A percentile compares a stretch with the other conserved stretches of the same genome.
These are phyloP conservation scores for Alternaria sp. DNA, from an alignment of 2,329 filamentous ascomycete genomes.

Conservation along the genomic window DNA sequence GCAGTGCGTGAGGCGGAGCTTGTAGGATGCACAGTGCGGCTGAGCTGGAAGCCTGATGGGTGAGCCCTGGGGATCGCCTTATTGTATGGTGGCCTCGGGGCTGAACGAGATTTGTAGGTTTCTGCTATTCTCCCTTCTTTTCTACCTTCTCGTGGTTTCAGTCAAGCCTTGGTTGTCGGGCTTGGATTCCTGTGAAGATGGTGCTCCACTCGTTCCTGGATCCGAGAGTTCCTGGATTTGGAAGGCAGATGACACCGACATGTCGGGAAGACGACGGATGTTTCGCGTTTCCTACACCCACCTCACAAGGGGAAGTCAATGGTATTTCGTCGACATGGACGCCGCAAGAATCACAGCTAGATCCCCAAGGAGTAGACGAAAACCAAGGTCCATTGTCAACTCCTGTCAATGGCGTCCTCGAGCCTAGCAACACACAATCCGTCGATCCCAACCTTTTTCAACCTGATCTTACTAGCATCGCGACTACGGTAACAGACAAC, in stretches of 20 bases:
- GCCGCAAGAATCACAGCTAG: not conserved
- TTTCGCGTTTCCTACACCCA: not conserved
- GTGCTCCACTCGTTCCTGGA: too few species aligned
- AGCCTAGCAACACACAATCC: not conserved
- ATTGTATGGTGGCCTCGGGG: constrained; percentile 5
- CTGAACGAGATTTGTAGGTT: not conserved
- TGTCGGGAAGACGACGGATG: not conserved
- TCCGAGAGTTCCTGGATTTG: not conserved
- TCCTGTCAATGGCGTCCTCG: too few species aligned
- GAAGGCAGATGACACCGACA: not conserved
- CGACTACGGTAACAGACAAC: not conserved
- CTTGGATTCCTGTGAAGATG: not conserved
- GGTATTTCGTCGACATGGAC: not conserved
- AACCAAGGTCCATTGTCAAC: too few species aligned
- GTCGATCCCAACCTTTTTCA: not conserved
- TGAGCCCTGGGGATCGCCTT: not conserved
- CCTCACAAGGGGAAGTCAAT: not conserved
- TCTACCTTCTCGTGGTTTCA: not conserved
- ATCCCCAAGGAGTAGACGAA: not conserved
- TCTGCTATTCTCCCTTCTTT: not conserved
- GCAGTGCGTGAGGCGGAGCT: constrained; percentile 20
- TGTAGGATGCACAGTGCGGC: constrained; percentile 9
- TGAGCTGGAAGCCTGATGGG: constrained; percentile 15
- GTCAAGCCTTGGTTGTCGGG: not conserved
- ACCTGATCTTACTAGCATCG: not conserved